Evolutionary conservation across 2,329 filamentous ascomycete species (phyloP), one percentile per base, ranked within the genome.

Genomic region (Aspergillus sclerotialis): DNA sequence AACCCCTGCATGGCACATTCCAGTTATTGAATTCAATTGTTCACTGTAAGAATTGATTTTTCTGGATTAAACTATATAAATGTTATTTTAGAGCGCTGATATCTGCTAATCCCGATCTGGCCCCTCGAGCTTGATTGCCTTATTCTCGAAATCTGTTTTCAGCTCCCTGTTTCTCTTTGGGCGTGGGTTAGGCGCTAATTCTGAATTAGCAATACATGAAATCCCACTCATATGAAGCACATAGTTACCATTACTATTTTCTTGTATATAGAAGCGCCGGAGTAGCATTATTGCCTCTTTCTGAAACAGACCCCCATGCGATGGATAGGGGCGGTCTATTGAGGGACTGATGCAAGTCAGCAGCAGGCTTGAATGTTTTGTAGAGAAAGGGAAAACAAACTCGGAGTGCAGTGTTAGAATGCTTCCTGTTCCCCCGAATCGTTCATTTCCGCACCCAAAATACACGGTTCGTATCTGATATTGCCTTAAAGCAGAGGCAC

Each of bases 241-340:
- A 33, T 28, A 28, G 69, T 50, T 66, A 85, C 84, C 86, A 71
- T 92, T 84, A 44, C 85, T 87, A 62, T 98, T 98, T 63, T 98
- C 89, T 63, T 98, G 92, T 19, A 98, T 85, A 60, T 98, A 98
- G 63, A 98, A 98, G 39, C 90, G 80, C 44, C 93, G 76, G 46
- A 98, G 70, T 46, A 98, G 65, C 61, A 90, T 89, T 40, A 98
- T 93, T 4, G 92, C 90, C 55, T 96, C 90, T 53, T 94, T 85
- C 30, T 87, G 78, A 51, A 87, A 86, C 69, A 93, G 82, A 1
- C 89, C 90, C 25, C 89, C 87, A 56, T 88, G 82, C 37, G 87
- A 87, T 29, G 83, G 80, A 57, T 85, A 95, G 4, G 85, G 79
- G 7, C 69, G 71, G 57, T 94, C 88, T 29, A 93, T 75, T 44